These are phyloP conservation scores for Saccharomyces hybrid DNA, from an alignment of 1,139 yeast species.

Conservation along the genomic window DNA sequence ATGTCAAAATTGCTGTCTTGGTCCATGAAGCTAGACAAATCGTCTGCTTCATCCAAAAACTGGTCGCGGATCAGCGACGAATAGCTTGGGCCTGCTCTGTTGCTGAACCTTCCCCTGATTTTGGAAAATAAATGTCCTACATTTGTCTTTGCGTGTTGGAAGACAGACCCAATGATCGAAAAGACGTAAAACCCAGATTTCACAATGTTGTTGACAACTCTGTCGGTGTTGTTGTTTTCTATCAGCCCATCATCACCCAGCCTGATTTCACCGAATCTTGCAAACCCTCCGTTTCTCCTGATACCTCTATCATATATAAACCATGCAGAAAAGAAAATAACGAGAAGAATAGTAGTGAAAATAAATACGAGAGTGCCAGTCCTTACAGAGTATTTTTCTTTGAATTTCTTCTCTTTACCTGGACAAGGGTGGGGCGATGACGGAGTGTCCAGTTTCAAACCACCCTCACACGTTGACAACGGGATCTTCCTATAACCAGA, in stretches of 20 bases:
- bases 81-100: conserved; percentile 27
- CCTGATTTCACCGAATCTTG: conserved; percentile 78
- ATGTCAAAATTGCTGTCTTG: conserved; percentile 30
- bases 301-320: conserved; percentile 78
- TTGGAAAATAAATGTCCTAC: conserved; percentile 9
- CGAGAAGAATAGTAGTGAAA: conserved; percentile 39
- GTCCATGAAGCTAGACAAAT: conserved; percentile 27
- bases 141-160: conserved; percentile 15
- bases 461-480: conserved; percentile 67
- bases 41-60: conserved; percentile 32
- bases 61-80: conserved; percentile 29
- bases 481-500: conserved; percentile 77
- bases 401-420: conserved; percentile 66
- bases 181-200: conserved; percentile 47
- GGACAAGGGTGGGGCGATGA: conserved; percentile 66
- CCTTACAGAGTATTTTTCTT: conserved; percentile 46
- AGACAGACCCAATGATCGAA: conserved; percentile 29
- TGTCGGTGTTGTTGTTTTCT: conserved; percentile 60
- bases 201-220: conserved; percentile 53
- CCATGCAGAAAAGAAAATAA: conserved; percentile 54
- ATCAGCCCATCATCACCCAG: conserved; percentile 66
- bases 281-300: conserved; percentile 71
- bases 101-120: conserved; percentile 15
- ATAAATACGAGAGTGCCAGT: conserved; percentile 27
- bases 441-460: conserved; percentile 58